A percentile compares a stretch with the other conserved stretches of the same genome.
phyloP scores from a whole-genome alignment of 495 filamentous ascomycete species.

The Trichocladium antarcticum region DNA sequence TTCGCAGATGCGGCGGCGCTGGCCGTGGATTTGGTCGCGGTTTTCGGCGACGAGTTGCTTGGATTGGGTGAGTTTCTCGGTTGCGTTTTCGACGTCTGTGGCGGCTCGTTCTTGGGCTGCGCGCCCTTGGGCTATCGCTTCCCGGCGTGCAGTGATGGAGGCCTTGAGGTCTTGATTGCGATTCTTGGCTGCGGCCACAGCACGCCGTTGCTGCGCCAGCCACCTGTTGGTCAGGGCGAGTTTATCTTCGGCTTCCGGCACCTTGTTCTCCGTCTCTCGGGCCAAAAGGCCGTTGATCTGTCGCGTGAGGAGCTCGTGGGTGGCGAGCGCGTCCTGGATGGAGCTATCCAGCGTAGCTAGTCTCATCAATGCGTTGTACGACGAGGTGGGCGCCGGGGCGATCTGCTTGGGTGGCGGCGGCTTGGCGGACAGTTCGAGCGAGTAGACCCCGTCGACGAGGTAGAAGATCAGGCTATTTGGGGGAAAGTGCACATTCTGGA shows the following conservation, averaged over 20 bases:
- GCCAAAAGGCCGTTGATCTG: constrained; percentile 70
- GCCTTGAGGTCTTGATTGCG: constrained; percentile 51
- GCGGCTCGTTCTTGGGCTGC: constrained; percentile 46
- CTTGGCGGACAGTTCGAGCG: constrained; percentile 40
- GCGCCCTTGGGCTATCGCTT: constrained; percentile 54
- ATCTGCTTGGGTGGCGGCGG: constrained; percentile 37
- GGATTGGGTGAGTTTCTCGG: constrained; percentile 47
- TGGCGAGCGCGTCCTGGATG: constrained; percentile 79
- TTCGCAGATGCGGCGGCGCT: constrained; percentile 76
- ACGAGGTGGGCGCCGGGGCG: constrained; percentile 48
- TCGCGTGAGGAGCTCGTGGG: constrained; percentile 56
- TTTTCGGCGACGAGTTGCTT: constrained; percentile 44
- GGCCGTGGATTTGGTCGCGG: constrained; percentile 56
- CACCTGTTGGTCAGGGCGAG: constrained; percentile 48
- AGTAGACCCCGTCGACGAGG: constrained; percentile 82
- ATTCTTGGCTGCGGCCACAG: constrained; percentile 47
- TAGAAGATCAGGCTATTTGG: constrained; percentile 80
- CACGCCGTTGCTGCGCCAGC: constrained; percentile 51
- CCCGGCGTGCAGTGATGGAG: constrained; percentile 53
- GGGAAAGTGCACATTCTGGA: constrained; percentile 72
- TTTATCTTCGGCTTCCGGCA: constrained; percentile 54
- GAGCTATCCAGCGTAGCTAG: constrained; percentile 84
- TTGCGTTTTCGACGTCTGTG: constrained; percentile 44
- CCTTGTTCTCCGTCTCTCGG: constrained; percentile 34
- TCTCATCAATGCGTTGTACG: constrained; percentile 84